Evolutionary conservation across 129 eudicot species (phyloP), one percentile per base, ranked within the genome.

Genomic region (Deinandra increscens): DNA sequence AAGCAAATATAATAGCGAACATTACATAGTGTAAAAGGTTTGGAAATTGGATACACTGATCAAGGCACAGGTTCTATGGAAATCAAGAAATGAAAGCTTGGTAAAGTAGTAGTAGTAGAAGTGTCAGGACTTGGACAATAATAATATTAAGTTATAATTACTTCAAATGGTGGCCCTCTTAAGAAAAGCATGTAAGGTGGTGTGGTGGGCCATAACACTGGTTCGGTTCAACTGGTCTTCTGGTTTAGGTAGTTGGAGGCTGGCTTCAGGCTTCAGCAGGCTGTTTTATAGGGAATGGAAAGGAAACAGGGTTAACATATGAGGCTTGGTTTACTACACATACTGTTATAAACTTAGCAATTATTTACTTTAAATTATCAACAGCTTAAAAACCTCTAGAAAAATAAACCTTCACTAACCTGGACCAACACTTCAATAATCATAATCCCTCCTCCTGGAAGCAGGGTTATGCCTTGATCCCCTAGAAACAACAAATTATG

Each of bases 261-360:
- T 80, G 91, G 88, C 97, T 88, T 88, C 87, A 41, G 88, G 97
- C 90, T 81, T 91, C 96, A 82, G 79, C 75, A 73, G 83, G 98
- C 96, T 89, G 95, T 82, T 86, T 82, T 81, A 79, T 80, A 60
- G 87, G 90, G 86, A 79, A 86, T 74, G 83, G 87, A 79, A 82
- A 83, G 82, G 83, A 89, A 81, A 83, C 83, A 82, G 71, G 84
- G 85, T 89, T 84, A 81, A 81, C 81, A 83, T 71, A 79, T 76
- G 61, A 78, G 82, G 89, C 58, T 68, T 64, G 82, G 83, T 73
- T 75, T 72, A 83, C 80, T 53, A 50, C 72, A 58, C 67, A 71
- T 53, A 58, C 75, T 66, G 60, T 71, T 76, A 73, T 54, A 73
- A 68, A 53, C 70, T 41, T 44, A 43, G 70, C 62, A 26, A 26